Evolutionary conservation across 1,139 yeast species (phyloP), one percentile per base, ranked within the genome.

Genomic region (Blastobotrys capitulatus): DNA sequence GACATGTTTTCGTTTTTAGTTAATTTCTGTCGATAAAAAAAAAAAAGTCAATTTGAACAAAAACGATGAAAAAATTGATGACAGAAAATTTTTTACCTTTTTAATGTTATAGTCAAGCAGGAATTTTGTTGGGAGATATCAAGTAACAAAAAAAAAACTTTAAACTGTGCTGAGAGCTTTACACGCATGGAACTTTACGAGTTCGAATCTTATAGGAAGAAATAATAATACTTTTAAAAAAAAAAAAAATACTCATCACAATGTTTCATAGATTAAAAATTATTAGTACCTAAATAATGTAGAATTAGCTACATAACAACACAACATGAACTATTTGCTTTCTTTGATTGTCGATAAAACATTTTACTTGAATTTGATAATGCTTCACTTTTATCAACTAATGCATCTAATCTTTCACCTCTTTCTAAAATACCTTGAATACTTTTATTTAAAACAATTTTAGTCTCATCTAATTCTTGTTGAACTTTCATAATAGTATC

Each of bases 401-500:
- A 76, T 46, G 94, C 79, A 65, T 92, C 98, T 63, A 92, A 78
- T 65, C 89, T 89, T 70, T 92, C 99, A 43, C 98, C 98, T 67
- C 99, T 82, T 66, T 88, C 95, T 62, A 92, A 77, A 18, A 94
- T 97, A 55, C 86, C 79, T 68, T 94, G 97, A 60, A 92, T 92
- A 43, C 97, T 89, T 73, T 92, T 89, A 71, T 92, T 97, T 63
- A 92, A 75, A 38, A 90, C 96, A 60, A 90, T 88, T 76, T 92
- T 94, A 40, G 98, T 92, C 66, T 94, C 98, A 69, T 94, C 98
- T 61, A 92, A 78, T 69, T 92, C 98, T 65, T 89, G 95, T 73
- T 94, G 98, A 35, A 92, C 98, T 69, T 85, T 86, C 95, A 92
- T 84, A 57, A 92, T 83, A 15, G 96, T 85, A 65, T 92, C 99